Conservation (phyloP, 768 basidiomycete species). For the Tulasnella sp. region DNA sequence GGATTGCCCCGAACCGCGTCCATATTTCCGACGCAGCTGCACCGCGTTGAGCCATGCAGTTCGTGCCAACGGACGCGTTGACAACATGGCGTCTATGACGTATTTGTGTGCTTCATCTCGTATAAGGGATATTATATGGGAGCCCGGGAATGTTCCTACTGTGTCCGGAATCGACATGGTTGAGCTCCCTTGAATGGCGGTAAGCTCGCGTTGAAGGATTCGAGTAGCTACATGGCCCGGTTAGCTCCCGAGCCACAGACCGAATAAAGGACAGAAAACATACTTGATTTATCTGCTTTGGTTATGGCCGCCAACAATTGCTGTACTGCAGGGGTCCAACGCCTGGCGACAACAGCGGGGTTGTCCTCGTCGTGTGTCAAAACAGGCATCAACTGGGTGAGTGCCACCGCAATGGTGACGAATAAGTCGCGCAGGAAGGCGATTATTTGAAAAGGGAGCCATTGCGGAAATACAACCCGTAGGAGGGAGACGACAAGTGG, state of each 20-base stretch:
- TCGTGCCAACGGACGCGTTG: too few relatives aligned
- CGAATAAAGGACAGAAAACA: constrained; percentile 13
- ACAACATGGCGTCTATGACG: too few relatives aligned
- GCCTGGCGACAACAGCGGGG: neutral
- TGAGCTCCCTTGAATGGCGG: constrained; percentile 37
- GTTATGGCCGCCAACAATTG: constrained; percentile 31
- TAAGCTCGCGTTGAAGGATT: constrained; percentile 43
- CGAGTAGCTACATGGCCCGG: constrained; percentile 29
- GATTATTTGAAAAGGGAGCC: constrained; percentile 65
- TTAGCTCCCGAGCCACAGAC: neutral
- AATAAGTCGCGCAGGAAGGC: constrained; percentile 66
- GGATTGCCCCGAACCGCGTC: too few relatives aligned
- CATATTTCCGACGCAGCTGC: too few relatives aligned
- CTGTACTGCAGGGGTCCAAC: neutral
- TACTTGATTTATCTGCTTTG: constrained; percentile 46
- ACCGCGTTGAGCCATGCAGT: too few relatives aligned
- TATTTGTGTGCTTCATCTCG: too few relatives aligned
- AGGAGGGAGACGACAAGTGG: constrained; percentile 25
- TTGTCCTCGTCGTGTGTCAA: constrained; percentile 34
- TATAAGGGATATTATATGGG: constrained; percentile 30
- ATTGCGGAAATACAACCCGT: constrained; percentile 41
- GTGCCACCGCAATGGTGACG: constrained; percentile 57
- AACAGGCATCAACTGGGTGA: constrained; percentile 58
- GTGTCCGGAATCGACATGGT: neutral
- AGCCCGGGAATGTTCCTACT: constrained; percentile 25